These are phyloP conservation scores for Pseudoperonospora humuli DNA, from an alignment of 352 stramenopile genomes.

Conservation along the genomic window DNA sequence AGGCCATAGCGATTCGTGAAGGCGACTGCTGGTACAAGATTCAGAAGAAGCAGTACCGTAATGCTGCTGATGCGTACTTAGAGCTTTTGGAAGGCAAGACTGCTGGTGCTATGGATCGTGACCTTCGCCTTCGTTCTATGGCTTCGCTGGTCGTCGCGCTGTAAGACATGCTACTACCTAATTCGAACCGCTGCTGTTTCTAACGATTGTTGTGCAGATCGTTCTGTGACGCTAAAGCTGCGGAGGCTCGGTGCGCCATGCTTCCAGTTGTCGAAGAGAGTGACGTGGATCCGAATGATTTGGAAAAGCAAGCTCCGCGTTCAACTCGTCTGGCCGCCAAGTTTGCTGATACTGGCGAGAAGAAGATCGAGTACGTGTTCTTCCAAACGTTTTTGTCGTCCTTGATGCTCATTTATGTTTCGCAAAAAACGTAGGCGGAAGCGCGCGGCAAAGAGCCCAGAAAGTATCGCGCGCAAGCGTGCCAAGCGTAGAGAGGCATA, in stretches of 20 bases:
- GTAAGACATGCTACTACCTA: constrained; percentile 24
- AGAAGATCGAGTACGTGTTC: constrained; percentile 70
- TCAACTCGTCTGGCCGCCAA: constrained; percentile 60
- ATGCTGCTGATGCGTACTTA: constrained; percentile 53
- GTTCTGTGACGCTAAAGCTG: constrained; percentile 61
- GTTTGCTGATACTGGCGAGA: constrained; percentile 47
- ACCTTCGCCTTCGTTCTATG: constrained; percentile 66
- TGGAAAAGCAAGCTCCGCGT: constrained; percentile 53
- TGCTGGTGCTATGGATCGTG: constrained; percentile 47
- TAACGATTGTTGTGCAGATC: constrained; percentile 35
- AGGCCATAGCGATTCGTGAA: constrained; percentile 68
- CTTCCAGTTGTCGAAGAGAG: constrained; percentile 53
- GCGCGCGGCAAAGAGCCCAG: constrained; percentile 60
- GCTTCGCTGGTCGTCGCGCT: constrained; percentile 67
- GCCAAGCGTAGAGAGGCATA: constrained; percentile 57
- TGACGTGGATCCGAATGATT: constrained; percentile 42
- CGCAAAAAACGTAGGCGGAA: constrained; percentile 41
- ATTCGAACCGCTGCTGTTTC: neutral
- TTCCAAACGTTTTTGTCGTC: neutral
- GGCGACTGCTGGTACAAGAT: constrained; percentile 76
- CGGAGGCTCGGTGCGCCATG: constrained; percentile 53
- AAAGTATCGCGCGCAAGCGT: constrained; percentile 65
- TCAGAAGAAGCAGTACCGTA: constrained; percentile 65
- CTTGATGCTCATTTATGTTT: constrained; percentile 6
- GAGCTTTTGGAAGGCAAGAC: constrained; percentile 62